phyloP scores from a whole-genome alignment of 1,284 basidiomycete genomes.

The Ceratobasidium sp. region DNA sequence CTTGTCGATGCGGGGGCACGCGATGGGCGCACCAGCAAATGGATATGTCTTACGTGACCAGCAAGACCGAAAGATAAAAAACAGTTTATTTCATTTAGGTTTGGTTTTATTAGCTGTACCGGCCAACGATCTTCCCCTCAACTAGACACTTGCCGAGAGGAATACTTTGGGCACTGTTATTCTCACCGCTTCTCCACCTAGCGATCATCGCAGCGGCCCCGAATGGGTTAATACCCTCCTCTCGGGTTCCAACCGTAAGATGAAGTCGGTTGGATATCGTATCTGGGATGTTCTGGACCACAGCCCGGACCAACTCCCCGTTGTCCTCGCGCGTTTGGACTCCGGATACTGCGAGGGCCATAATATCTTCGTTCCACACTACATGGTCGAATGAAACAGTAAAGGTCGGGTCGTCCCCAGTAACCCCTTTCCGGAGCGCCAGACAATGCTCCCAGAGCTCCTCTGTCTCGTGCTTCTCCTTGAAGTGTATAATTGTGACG shows the following conservation, averaged over 20 bases:
- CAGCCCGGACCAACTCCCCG: slow-evolving; percentile 59
- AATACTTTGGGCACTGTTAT: slow-evolving; percentile 9
- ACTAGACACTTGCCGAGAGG: not conserved
- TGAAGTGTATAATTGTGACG: slow-evolving; percentile 87
- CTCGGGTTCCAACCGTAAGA: slow-evolving; percentile 87
- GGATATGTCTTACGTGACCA: too few relatives aligned
- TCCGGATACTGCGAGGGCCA: slow-evolving; percentile 79
- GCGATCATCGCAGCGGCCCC: slow-evolving; percentile 79
- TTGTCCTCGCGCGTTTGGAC: slow-evolving; percentile 62
- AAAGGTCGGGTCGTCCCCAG: slow-evolving; percentile 68
- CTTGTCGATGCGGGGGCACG: too few relatives aligned
- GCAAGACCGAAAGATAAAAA: not conserved
- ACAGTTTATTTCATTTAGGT: not conserved
- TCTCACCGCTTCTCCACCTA: slow-evolving; percentile 64
- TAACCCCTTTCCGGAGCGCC: slow-evolving; percentile 59
- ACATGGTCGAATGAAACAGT: slow-evolving; percentile 73
- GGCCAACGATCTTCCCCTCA: slow-evolving; percentile 13
- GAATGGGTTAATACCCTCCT: slow-evolving; percentile 70
- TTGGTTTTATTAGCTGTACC: slow-evolving; percentile 24
- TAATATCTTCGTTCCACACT: slow-evolving; percentile 83
- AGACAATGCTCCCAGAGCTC: slow-evolving; percentile 77
- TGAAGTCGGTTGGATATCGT: slow-evolving; percentile 73
- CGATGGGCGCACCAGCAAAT: too few relatives aligned
- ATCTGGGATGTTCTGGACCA: slow-evolving; percentile 65
- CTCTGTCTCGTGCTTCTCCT: slow-evolving; percentile 64